Conservation (phyloP, 2,329 filamentous ascomycete genomes). For the Metarhizium rileyi region DNA sequence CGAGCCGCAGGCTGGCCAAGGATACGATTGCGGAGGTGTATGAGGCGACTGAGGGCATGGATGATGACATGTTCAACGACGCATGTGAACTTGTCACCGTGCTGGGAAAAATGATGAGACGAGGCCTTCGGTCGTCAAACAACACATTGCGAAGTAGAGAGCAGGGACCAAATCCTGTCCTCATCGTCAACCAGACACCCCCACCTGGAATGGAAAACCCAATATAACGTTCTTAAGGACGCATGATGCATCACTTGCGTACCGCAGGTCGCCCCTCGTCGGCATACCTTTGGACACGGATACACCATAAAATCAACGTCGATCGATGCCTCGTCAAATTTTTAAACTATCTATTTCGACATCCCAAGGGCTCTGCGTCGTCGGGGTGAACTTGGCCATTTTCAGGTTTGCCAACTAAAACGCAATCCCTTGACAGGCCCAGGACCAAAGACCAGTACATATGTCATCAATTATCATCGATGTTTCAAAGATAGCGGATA, state of each 20-base stretch:
- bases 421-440: not conserved
- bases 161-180: conserved; percentile 19
- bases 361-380: no score
- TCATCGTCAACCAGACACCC: conserved; percentile 13
- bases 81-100: conserved; percentile 81
- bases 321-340: no score
- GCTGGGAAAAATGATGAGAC: conserved; percentile 79
- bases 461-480: not conserved
- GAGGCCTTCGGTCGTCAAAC: conserved; percentile 43
- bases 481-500: not conserved
- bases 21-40: conserved; percentile 85
- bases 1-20: conserved; percentile 66
- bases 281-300: no score
- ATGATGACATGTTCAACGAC: conserved; percentile 90
- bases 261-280: not conserved
- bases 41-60: conserved; percentile 82
- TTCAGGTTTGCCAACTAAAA: no score
- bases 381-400: no score
- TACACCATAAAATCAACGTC: no score
- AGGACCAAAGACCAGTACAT: not conserved
- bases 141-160: conserved; percentile 23
- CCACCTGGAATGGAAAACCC: conserved; percentile 34
- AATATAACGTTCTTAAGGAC: conserved; percentile 20
- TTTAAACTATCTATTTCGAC: no score
- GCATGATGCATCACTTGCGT: not conserved